Base-by-base conservation (phyloP, 768 basidiomycete species). In the Lactarius indigo region DNA sequence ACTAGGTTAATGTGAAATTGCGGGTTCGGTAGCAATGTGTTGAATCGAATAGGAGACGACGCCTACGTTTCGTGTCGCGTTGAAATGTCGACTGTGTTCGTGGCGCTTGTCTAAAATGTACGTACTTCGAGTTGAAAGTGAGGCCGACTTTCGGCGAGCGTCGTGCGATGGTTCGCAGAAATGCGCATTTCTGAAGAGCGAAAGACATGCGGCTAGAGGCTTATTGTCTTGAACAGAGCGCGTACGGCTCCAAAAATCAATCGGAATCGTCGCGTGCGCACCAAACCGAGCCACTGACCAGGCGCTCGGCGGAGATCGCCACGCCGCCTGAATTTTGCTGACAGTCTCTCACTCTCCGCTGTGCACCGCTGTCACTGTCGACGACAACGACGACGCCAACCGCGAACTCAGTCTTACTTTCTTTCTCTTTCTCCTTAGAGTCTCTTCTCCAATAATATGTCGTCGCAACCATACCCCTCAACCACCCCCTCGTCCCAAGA, bases 1-100 rank as follows among this genome's bases (percentile, higher is more conserved):
- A 69, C 62, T 65, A 57, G 33, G 62, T 59, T 59, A 41, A 63
- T 67, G 47, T 69, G 59, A 64, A 69, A 65, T 70, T 64, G 41
- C 30, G 31, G 33, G 56, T 52, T 52, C 50, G 50, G 50, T n/a
- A 15, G 23, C 23, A 47, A 28, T 37, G 54, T 35, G 12, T 28
- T 44, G 61, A 26, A 23, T 13, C 35, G 57, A 54, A 23, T 18
- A 39, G 37, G 50, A 67, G 41, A 67, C 23, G 57, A 59, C 9
- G 33, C 61, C 50, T 59, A 68, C 66, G 66, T 64, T 59, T 68
- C 26, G 62, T 37, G 54, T 64, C 41, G 33, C 41, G 41, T 5
- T 50, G 15, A 8, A 20, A 26, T 18, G n/a, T 18, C 26, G 52
- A 37, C 31, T 6, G 62, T 6, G 41, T n/a, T 55, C 7, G 50